Evolutionary conservation across 306 rosid species (phyloP), one percentile per base, ranked within the genome.

Genomic region (Pueraria montana): DNA sequence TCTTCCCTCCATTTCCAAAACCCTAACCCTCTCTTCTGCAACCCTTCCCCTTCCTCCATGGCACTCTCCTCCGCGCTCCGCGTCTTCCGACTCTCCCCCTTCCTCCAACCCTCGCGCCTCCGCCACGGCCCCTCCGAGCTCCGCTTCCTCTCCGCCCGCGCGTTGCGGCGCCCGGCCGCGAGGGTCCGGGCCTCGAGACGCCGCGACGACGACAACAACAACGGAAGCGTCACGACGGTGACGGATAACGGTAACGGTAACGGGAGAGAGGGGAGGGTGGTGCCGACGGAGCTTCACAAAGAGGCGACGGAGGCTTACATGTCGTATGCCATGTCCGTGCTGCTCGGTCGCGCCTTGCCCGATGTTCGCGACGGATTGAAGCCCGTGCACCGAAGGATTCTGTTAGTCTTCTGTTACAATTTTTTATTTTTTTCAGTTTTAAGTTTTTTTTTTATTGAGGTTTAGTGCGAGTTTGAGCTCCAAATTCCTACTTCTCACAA

Each of bases 321-420:
- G 94, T 82, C 98, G 11, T 96, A 94, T 75, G 98, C 99, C 0
- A 94, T 96, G 97, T 96, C 98, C 3, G 99, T 95, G 6, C 79
- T 95, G 79, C 96, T 96, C 6, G 99, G 99, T 40, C 97, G 99
- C 1, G 99, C 99, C 16, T 82, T 96, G 84, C 99, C 99, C 0
- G 99, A 96, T 45, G 92, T 93, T 85, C 97, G 99, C 11, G 99
- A 96, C 49, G 99, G 99, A 6, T 84, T 96, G 87, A 96, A 96
- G 89, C 98, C 99, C 0, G 99, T 96, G 34, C 99, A 96, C 77
- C 88, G 99, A 59, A 89, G 99, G 77, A 91, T 96, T 78, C 83
- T 96, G 99, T 96, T 65, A 93, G 98, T 89, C 1, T 11, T 82
- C 21, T 65, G 40, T 71, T 69, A 5, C 23, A 2, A 1, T 0